Evolutionary conservation across 2,329 filamentous ascomycete species (phyloP), one percentile per base, ranked within the genome.

Genomic region (Didymella pinodella): DNA sequence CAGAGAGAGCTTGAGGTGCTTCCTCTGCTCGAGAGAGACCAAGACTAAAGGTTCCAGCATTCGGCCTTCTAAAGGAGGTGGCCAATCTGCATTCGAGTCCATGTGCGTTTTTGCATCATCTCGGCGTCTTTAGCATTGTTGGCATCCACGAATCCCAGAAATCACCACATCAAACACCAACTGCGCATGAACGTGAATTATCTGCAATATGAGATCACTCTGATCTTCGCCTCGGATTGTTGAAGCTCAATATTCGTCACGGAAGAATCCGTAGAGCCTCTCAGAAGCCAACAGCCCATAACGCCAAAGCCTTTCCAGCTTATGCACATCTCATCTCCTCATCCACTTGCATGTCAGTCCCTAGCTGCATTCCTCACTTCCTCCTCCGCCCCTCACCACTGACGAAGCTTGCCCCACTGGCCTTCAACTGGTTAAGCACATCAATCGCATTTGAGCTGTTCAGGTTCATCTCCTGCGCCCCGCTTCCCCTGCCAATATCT

Each of bases 1-100:
- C 84, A 83, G 75, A 87, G 85, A 22, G 91, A 94, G 78, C 77
- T 94, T 57, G 88, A 92, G 56, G 82, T 90, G 64, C 76, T 94
- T 65, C 82, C 82, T 25, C 80, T 93, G 79, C 82, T 92, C 73
- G 90, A 92, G 70, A 84, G 87, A 57, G 81, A 82, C 14, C 29
- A 45, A n/a, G 41, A 59, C 32, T 59, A 48, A 48, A 16, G 16
- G 11, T 26, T 41, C 7, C 14, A 10, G 22, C 1, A n/a, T 31
- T 2, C 29, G 28, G 26, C 2, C 28, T 44, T 29, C 6, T 18
- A 8, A 7, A 25, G 12, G 20, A 16, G 29, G 6, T 10, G 26
- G 26, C 29, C 32, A 28, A 38, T 16, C 31, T 36, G 43, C 26
- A 26, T 43, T 28, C 14, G 7, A 45, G 22, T n/a, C 4, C 26